phyloP scores from a whole-genome alignment of 805 yeast species.

The Nakazawaea peltata region DNA sequence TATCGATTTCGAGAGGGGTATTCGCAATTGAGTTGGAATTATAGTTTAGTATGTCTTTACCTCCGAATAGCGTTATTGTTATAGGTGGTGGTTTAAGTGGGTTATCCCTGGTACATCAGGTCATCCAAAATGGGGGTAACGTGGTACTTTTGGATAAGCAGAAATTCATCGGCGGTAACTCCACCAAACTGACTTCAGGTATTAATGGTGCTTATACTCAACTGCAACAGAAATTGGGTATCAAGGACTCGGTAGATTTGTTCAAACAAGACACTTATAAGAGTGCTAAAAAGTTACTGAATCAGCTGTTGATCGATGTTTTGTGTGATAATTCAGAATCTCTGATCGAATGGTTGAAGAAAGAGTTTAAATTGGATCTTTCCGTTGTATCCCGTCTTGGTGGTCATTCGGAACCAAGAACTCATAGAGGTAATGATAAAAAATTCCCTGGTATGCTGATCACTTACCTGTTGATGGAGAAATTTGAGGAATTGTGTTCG shows the following conservation, averaged over 20 bases:
- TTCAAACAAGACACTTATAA: slow-evolving; percentile 61
- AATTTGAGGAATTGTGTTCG: slow-evolving; percentile 36
- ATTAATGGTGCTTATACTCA: slow-evolving; percentile 66
- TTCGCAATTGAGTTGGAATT: too few species aligned
- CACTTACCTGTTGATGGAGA: slow-evolving; percentile 43
- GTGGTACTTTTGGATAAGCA: slow-evolving; percentile 51
- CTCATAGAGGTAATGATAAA: slow-evolving; percentile 70
- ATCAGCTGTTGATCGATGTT: slow-evolving; percentile 48
- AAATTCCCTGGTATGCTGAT: slow-evolving; percentile 63
- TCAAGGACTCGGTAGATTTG: slow-evolving; percentile 48
- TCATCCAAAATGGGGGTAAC: slow-evolving; percentile 32
- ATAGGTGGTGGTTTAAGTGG: slow-evolving; percentile 67
- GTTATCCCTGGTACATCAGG: slow-evolving; percentile 53
- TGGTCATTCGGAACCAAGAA: slow-evolving; percentile 74
- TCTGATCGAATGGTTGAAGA: slow-evolving; percentile 70
- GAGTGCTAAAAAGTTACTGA: slow-evolving; percentile 57
- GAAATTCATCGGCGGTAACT: slow-evolving; percentile 54
- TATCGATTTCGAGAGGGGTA: too few species aligned
- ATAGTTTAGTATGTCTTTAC: slow-evolving; percentile 10
- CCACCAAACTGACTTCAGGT: slow-evolving; percentile 62
- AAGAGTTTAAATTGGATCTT: slow-evolving; percentile 51
- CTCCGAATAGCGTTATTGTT: slow-evolving; percentile 35
- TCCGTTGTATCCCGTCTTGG: slow-evolving; percentile 70
- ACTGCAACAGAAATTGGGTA: slow-evolving; percentile 42
- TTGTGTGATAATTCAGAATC: slow-evolving; percentile 53